Conservation (phyloP, 345 rosid genomes). For the Laguncularia racemosa region DNA sequence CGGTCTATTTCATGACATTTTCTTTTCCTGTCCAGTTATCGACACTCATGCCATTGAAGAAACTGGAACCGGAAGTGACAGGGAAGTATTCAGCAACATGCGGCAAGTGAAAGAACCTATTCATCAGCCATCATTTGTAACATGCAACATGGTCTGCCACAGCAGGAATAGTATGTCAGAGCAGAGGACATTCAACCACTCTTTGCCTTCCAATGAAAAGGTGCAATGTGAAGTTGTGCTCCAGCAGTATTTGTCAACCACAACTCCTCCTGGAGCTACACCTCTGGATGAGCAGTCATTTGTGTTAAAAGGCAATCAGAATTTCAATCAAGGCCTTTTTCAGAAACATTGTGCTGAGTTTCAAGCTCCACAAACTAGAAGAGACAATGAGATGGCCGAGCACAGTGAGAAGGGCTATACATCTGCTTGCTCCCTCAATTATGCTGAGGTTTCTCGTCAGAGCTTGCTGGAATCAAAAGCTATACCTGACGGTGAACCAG, state of each 20-base stretch:
- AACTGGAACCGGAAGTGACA: conserved; percentile 11
- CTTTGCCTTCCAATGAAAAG: conserved; percentile 19
- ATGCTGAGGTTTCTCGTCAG: conserved; percentile 1
- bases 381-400: neutral
- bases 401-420: conserved; percentile 7
- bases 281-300: conserved; percentile 40
- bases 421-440: conserved; percentile 2
- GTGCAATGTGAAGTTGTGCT: conserved; percentile 22
- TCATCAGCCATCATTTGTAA: conserved; percentile 36
- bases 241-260: conserved; percentile 42
- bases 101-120: conserved; percentile 43
- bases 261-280: conserved; percentile 26
- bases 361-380: neutral
- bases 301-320: conserved; percentile 54
- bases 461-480: conserved; percentile 3
- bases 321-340: conserved; percentile 52
- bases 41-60: conserved; percentile 35
- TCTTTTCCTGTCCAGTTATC: conserved; percentile 22
- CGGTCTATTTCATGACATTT: neutral
- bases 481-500: conserved; percentile 32
- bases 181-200: conserved; percentile 20
- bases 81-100: conserved; percentile 17
- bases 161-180: conserved; percentile 48
- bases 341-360: conserved; percentile 33
- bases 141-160: conserved; percentile 51